Evolutionary conservation across 495 filamentous ascomycete genomes (phyloP).

Genomic region (Penicillium bovifimosum): DNA sequence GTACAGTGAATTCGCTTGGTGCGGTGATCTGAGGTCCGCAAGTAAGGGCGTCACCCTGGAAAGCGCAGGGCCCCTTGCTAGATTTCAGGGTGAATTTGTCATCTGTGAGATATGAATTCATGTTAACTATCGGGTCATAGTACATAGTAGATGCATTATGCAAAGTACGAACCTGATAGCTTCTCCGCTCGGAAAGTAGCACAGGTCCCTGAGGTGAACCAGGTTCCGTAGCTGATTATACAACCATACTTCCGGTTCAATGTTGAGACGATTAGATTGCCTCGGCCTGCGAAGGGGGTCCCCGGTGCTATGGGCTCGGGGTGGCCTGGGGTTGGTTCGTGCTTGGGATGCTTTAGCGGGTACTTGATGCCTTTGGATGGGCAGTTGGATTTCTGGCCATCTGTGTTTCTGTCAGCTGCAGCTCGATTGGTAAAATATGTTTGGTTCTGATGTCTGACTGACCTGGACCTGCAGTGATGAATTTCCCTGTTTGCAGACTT

Average conservation of each 20-base stretch:
- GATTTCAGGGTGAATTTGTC: slow-evolving; percentile 54
- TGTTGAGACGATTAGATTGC: slow-evolving; percentile 53
- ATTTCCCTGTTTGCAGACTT: slow-evolving; percentile 67
- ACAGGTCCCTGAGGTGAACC: slow-evolving; percentile 65
- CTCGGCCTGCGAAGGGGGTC: slow-evolving; percentile 49
- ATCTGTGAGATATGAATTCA: slow-evolving; percentile 22
- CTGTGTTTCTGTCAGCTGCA: slow-evolving; percentile 19
- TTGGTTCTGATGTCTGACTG: slow-evolving; percentile 3
- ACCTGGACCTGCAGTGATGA: slow-evolving; percentile 60
- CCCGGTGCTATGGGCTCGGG: slow-evolving; percentile 40
- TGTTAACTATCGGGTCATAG: background rate
- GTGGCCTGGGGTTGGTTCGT: slow-evolving; percentile 27
- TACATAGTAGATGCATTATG: background rate
- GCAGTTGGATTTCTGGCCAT: slow-evolving; percentile 60
- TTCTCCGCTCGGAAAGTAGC: slow-evolving; percentile 57
- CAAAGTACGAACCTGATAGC: slow-evolving; percentile 35
- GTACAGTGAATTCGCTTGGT: slow-evolving; percentile 44
- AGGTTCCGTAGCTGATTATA: slow-evolving; percentile 62
- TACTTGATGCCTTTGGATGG: slow-evolving; percentile 58
- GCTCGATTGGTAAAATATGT: background rate
- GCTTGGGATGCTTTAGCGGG: slow-evolving; percentile 52
- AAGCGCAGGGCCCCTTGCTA: slow-evolving; percentile 54
- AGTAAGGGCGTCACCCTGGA: slow-evolving; percentile 42
- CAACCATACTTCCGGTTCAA: slow-evolving; percentile 54
- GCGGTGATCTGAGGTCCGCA: slow-evolving; percentile 44